Base-by-base conservation (phyloP, 2,329 filamentous ascomycete genomes). In the Ceratocystis colombiana region DNA sequence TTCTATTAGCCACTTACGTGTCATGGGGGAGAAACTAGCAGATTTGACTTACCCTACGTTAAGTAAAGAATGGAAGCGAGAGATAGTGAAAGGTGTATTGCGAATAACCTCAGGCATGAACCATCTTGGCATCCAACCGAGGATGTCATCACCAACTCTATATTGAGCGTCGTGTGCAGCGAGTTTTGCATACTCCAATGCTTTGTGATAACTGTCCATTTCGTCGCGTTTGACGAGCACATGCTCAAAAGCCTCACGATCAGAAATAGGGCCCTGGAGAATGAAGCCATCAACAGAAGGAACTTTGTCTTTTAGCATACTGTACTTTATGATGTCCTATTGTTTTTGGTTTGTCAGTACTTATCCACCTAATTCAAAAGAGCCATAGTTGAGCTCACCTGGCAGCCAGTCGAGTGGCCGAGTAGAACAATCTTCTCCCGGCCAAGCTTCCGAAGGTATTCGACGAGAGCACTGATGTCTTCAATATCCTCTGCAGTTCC, bases 201-300 rank as follows among this genome's bases (percentile, higher is more conserved):
- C 77, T 62, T 73, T 74, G 15, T 80, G 75, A 68, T 82, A 75
- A 5, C 79, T 75, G 3, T 77, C 71, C 0, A 74, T 73, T 45
- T 65, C 62, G 28, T 30, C 30, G 5, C 61, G 41, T 15, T 66
- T 12, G 3, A 64, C 62, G 84, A 75, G 5, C 81, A 72, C 2
- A 76, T 72, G 2, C 75, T 25, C 75, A 10, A 88, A 72, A 0
- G 80, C 82, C 73, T 95, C 87, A 37, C 90, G 81, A 73, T 96
- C 90, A 1, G 85, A 89, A 2, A 92, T 86, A 0, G 89, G 86
- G 0, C 87, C 89, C 74, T 96, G 91, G 65, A 96, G 76, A 57
- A 96, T 87, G 61, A 85, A 86, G 45, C 88, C 91, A 68, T 94
- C 84, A 1, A 96, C 76, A 0, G 83, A 81, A 12, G 82, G 76